Percentiles rank a stretch among this genome's conserved stretches.
These are phyloP conservation scores for Stellera chamaejasme DNA, from an alignment of 345 rosid species.

Conservation along the genomic window DNA sequence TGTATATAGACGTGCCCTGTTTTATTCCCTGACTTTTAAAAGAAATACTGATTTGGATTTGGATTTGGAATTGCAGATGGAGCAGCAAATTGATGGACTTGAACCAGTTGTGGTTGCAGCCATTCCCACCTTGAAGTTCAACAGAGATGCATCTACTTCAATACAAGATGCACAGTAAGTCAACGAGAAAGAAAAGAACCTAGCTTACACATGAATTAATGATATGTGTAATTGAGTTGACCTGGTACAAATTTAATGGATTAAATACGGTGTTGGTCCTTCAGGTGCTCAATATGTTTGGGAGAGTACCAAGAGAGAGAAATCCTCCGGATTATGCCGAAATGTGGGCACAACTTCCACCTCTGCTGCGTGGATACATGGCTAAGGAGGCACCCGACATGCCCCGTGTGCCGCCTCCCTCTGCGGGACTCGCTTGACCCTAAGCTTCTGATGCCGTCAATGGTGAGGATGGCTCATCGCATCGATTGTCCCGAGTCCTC, in stretches of 20 bases:
- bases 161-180: slow-evolving; percentile 60
- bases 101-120: slow-evolving; percentile 58
- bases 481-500: slow-evolving; percentile 21
- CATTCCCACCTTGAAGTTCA: slow-evolving; percentile 57
- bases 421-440: slow-evolving; percentile 28
- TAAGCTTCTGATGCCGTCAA: slow-evolving; percentile 20
- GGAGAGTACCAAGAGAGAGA: slow-evolving; percentile 69
- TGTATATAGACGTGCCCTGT: neutral
- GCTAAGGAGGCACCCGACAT: slow-evolving; percentile 58
- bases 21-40: neutral
- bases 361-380: slow-evolving; percentile 59
- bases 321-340: slow-evolving; percentile 56
- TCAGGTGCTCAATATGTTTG: slow-evolving; percentile 65
- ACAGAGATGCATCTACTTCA: slow-evolving; percentile 34
- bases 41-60: neutral
- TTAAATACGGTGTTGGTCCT: neutral
- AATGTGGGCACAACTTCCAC: slow-evolving; percentile 64
- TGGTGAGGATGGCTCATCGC: slow-evolving; percentile 13
- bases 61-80: slow-evolving; percentile 29
- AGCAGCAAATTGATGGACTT: slow-evolving; percentile 31
- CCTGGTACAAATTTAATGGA: no score
- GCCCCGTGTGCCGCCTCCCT: slow-evolving; percentile 60
- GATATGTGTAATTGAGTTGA: no score
- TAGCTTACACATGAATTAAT: no score
- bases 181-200: neutral